These are phyloP conservation scores for Gastrolobium villosum DNA, from an alignment of 306 rosid genomes.

Conservation along the genomic window DNA sequence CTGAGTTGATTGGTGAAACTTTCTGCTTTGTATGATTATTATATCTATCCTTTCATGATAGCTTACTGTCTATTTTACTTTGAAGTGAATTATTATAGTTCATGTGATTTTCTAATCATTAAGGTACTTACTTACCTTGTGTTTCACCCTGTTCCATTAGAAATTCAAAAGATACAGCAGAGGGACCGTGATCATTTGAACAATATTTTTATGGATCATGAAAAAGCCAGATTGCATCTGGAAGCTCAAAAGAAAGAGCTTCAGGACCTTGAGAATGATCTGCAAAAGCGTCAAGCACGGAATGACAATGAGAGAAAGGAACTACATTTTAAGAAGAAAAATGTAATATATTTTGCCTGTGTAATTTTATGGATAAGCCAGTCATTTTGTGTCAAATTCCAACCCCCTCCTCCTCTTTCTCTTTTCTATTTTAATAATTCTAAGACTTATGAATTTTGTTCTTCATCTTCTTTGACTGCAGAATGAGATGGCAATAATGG, in stretches of 20 bases:
- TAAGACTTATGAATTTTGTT: background rate
- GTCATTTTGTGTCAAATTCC: constrained; percentile 26
- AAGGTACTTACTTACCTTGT: constrained; percentile 37
- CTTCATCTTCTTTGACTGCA: constrained; percentile 37
- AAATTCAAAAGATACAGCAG: constrained; percentile 60
- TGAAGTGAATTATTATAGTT: constrained; percentile 11
- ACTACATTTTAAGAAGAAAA: constrained; percentile 57
- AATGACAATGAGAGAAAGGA: constrained; percentile 66
- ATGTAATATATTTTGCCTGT: constrained; percentile 55
- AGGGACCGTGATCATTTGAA: constrained; percentile 40
- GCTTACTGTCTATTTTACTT: constrained; percentile 10
- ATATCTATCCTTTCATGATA: constrained; percentile 5
- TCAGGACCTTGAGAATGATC: constrained; percentile 57
- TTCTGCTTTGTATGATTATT: constrained; percentile 13
- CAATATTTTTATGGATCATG: constrained; percentile 57
- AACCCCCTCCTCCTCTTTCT: no score
- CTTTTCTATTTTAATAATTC: constrained; percentile 23
- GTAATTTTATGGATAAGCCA: constrained; percentile 9
- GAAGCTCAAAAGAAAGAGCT: constrained; percentile 61
- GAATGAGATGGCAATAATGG: constrained; percentile 76
- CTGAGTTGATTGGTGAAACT: constrained; percentile 20
- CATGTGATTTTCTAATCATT: constrained; percentile 30
- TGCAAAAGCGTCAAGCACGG: constrained; percentile 57
- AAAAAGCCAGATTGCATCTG: constrained; percentile 53
- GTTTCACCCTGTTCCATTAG: constrained; percentile 51